Evolutionary conservation across 176 grass and related monocot genomes (phyloP).

Genomic region (Musa troglodytarum): DNA sequence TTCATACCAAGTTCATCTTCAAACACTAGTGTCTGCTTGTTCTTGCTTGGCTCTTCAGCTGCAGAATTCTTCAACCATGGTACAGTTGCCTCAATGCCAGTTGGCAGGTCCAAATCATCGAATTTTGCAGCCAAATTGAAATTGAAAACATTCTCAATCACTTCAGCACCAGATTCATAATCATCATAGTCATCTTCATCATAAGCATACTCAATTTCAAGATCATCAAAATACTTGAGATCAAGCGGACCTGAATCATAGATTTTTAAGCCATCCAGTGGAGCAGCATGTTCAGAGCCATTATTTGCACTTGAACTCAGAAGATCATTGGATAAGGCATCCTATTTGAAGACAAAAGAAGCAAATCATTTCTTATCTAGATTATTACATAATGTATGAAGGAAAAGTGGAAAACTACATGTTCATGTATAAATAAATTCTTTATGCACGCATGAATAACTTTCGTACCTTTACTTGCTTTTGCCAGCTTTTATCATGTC

Average conservation of each 20-base stretch:
- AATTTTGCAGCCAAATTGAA: conserved; percentile 46
- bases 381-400: neutral
- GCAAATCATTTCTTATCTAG: neutral
- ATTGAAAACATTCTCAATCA: conserved; percentile 25
- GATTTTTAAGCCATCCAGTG: conserved; percentile 17
- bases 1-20: conserved; percentile 30
- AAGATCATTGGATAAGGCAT: conserved; percentile 29
- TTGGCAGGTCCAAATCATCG: conserved; percentile 37
- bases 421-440: conserved; percentile 11
- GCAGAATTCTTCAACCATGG: conserved; percentile 25
- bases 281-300: conserved; percentile 13
- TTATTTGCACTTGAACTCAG: conserved; percentile 20
- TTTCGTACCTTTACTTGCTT: conserved; percentile 35
- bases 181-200: conserved; percentile 48
- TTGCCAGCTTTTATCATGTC: conserved; percentile 32
- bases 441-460: neutral
- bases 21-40: conserved; percentile 4
- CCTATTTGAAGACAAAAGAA: conserved; percentile 26
- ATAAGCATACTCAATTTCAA: conserved; percentile 31
- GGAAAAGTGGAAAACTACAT: neutral
- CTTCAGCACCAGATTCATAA: conserved; percentile 22
- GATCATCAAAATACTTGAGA: conserved; percentile 24
- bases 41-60: conserved; percentile 29
- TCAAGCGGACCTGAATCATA: conserved; percentile 13
- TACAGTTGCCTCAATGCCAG: conserved; percentile 26